Evolutionary conservation across 2,329 filamentous ascomycete species (phyloP), one percentile per base, ranked within the genome.

Genomic region (Acephala macrosclerotiorum): DNA sequence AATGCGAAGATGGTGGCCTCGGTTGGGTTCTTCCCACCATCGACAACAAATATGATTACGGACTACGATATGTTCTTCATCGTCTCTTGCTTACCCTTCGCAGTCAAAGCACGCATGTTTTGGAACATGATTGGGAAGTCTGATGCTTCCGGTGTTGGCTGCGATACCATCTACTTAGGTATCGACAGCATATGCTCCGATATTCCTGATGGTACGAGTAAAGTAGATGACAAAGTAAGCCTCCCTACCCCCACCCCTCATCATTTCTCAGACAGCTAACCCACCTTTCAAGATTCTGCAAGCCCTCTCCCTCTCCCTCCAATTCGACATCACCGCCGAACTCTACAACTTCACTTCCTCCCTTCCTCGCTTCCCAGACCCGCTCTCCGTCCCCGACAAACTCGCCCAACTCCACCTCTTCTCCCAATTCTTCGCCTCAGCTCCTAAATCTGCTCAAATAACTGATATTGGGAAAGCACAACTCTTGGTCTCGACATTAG

Each of bases 81-180:
- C 16, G 33, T 62, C 25, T 57, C 49, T 3, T 62, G 49, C 12
- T 36, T 62, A n/a, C 60, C 60, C 16, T 62, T 62, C 47, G 38
- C 49, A 36, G 51, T 49, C 11, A 56, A 47, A 33, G 12, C 60
- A 22, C 45, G 51, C 4, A 33, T 62, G 49, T 62, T 62, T 40
- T 62, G 60, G 60, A 62, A 62, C 12, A 61, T 42, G 47, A 29
- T 56, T 38, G 59, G 59, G 29, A 61, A 53, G 20, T 55, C 59
- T 4, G 47, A 61, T 38, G 47, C 45, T 29, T 38, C 29, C 3
- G 59, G 59, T 7, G 33, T 55, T 20, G 29, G 14, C 2, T 40
- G 47, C 29, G 49, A 55, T 29, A 40, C 16, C 29, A 18, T 61
- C 3, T 61, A 61, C 38, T 20, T 9, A 7, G 59, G 59, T 40